Base-by-base conservation (phyloP, 2,329 filamentous ascomycete genomes). In the Colletotrichum lindemuthianum region DNA sequence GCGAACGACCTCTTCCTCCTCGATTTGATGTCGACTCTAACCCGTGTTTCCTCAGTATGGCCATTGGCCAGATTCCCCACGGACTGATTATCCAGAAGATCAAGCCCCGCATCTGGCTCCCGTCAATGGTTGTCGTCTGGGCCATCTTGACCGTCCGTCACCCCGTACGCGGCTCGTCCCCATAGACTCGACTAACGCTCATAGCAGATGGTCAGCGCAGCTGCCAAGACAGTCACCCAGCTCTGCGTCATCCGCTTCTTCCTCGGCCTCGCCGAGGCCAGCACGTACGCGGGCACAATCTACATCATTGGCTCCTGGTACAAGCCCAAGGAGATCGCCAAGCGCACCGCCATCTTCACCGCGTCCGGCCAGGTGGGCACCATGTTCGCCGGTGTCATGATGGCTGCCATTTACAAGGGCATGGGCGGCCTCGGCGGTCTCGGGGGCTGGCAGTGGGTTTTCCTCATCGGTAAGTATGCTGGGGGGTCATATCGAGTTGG, bases 261-360 rank as follows among this genome's bases (percentile, higher is more conserved):
- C 59, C 76, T 77, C 16, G 78, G 77, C 39, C 63, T 79, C 8
- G 75, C 70, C 16, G 77, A 79, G 55, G 75, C 77, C 2, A 78
- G 76, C 2, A 79, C 76, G 2, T 79, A 77, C 67, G 76, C 77
- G 6, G 77, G 78, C 15, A 79, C 72, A 4, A 78, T 81, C 65
- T 81, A 80, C 61, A 74, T 81, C 56, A 73, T 82, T 3, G 79
- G 80, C 7, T 76, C 84, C 0, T 90, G 87, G 87, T 90, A 89
- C 69, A 89, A 82, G 0, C 80, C 82, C 13, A 77, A 79, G 11
- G 88, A 90, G 65, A 80, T 90, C 0, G 87, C 86, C 1, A 90
- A 90, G 71, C 81, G 88, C 1, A 86, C 82, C 4, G 87, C 85
- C 50, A 84, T 90, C 52, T 90, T 90, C 70, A 88, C 86, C 1